Conservation (phyloP, 169 alveolate genomes). For the Amoebophrya sp. region DNA sequence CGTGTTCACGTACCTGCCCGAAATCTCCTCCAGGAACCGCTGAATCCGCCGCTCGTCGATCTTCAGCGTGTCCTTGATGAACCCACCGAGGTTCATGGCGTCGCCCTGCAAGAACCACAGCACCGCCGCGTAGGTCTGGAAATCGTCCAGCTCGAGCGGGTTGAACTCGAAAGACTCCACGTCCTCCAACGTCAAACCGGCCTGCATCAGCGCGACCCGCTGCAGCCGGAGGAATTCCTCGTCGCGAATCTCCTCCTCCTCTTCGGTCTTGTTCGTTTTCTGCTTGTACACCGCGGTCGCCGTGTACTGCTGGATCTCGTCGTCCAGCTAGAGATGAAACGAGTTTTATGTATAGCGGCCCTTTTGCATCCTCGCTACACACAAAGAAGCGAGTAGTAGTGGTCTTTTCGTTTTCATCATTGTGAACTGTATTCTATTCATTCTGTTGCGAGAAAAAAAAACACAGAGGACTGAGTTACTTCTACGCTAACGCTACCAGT, state of each 20-base stretch:
- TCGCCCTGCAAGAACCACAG: constrained; percentile 11
- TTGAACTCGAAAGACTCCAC: constrained; percentile 1
- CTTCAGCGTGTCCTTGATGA: not conserved
- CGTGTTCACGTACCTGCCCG: not conserved
- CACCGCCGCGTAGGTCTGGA: constrained; percentile 7
- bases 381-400: too few species aligned
- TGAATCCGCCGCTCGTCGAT: not conserved
- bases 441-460: too few species aligned
- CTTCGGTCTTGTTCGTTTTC: not conserved
- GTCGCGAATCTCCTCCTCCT: not conserved
- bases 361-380: too few species aligned
- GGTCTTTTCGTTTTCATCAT: too few species aligned
- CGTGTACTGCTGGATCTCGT: constrained; percentile 24
- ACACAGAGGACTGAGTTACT: too few species aligned
- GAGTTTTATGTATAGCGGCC: too few species aligned
- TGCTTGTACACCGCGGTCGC: not conserved
- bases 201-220: constrained; percentile 10
- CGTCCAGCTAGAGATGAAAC: too few species aligned
- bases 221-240: not conserved
- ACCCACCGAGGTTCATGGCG: not conserved
- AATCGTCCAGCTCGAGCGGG: not conserved
- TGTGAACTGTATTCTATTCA: too few species aligned
- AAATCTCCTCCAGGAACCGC: not conserved
- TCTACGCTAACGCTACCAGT: too few species aligned
- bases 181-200: not conserved